Percentiles rank a stretch among this genome's conserved stretches.
These are phyloP conservation scores for Hyphopichia buzzinii DNA, from an alignment of 1,139 yeast species.

Conservation along the genomic window DNA sequence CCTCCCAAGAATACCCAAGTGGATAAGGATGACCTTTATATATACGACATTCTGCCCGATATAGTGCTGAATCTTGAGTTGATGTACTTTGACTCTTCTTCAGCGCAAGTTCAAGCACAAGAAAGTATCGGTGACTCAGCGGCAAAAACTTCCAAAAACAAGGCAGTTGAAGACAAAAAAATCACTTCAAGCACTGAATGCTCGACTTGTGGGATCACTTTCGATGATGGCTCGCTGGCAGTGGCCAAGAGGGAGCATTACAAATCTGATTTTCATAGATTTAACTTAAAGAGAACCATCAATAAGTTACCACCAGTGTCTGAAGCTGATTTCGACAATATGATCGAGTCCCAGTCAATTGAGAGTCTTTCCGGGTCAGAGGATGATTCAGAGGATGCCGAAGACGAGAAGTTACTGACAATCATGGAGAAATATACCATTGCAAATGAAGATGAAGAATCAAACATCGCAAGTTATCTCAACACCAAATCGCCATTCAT, in stretches of 20 bases:
- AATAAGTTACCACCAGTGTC: constrained; percentile 46
- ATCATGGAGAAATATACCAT: constrained; percentile 32
- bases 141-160: not conserved
- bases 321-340: constrained; percentile 58
- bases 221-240: constrained; percentile 9
- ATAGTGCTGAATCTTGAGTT: constrained; percentile 50
- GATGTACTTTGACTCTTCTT: constrained; percentile 54
- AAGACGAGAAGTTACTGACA: constrained; percentile 26
- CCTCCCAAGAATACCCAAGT: constrained; percentile 1
- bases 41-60: constrained; percentile 47
- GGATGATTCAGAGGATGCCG: constrained; percentile 26
- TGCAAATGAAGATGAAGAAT: constrained; percentile 19
- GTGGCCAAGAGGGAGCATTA: constrained; percentile 47
- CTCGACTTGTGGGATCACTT: constrained; percentile 10
- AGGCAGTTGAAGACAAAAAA: constrained; percentile 4
- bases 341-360: constrained; percentile 49
- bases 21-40: constrained; percentile 44
- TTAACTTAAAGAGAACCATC: constrained; percentile 56
- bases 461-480: constrained; percentile 46
- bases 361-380: constrained; percentile 62
- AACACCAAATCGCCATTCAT: constrained; percentile 66
- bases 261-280: constrained; percentile 59
- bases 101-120: constrained; percentile 22
- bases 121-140: constrained; percentile 6
- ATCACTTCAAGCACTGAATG: constrained; percentile 10